Evolutionary conservation across 257 asterid genomes (phyloP).

Genomic region (Parsonsia alboflavescens): DNA sequence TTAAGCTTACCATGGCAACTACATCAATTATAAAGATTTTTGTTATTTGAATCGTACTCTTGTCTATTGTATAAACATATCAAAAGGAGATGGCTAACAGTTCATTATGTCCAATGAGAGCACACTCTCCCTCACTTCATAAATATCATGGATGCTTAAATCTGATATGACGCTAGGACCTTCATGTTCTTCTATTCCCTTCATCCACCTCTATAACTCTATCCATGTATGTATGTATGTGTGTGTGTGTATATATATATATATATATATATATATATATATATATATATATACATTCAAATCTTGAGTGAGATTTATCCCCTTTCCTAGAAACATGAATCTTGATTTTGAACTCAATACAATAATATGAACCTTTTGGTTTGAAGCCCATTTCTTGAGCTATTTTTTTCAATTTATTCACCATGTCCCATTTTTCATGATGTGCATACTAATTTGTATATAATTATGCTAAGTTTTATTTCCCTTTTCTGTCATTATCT

Average conservation of each 20-base stretch:
- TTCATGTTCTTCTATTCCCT: conserved; percentile 14
- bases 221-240: no score
- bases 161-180: background rate
- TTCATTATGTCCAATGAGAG: conserved; percentile 22
- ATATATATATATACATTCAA: conserved; percentile 5
- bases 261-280: conserved; percentile 5
- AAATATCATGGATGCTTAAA: conserved; percentile 20
- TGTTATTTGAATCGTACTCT: conserved; percentile 10
- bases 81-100: conserved; percentile 28
- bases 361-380: conserved; percentile 22
- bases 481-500: no score
- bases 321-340: conserved; percentile 27
- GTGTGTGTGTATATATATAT: background rate
- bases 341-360: conserved; percentile 29
- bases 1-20: conserved; percentile 19
- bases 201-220: conserved; percentile 13
- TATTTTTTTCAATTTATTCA: conserved; percentile 17
- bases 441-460: conserved; percentile 25
- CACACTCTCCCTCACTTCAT: conserved; percentile 26
- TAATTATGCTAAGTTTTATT: no score
- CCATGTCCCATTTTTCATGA: conserved; percentile 16
- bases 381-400: conserved; percentile 11
- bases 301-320: conserved; percentile 25
- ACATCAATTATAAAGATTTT: background rate
- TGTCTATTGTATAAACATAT: conserved; percentile 12